Conservation (phyloP, 805 yeast species). For the Teunomyces gatunensis region DNA sequence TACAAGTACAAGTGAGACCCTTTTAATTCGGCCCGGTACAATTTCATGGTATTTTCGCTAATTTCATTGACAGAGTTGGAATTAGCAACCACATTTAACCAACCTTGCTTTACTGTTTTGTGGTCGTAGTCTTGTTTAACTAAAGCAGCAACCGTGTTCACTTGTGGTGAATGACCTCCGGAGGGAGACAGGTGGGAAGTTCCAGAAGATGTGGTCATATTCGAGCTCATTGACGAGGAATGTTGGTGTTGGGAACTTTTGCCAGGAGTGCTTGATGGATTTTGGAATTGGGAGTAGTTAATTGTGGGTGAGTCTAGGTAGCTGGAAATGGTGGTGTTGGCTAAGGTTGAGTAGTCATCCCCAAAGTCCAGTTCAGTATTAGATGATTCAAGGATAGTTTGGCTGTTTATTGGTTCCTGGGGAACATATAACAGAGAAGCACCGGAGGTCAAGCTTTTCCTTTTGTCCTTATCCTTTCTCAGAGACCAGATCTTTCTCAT, state of each 20-base stretch:
- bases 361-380: constrained; percentile 3
- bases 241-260: constrained; percentile 4
- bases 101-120: constrained; percentile 27
- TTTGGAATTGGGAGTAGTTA: background rate
- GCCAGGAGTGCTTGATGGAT: background rate
- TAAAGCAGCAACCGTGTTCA: constrained; percentile 16
- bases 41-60: constrained; percentile 37
- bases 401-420: constrained; percentile 8
- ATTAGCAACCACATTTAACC: constrained; percentile 39
- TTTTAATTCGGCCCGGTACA: constrained; percentile 63
- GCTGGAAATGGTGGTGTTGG: constrained; percentile 3
- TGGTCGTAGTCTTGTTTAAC: constrained; percentile 32
- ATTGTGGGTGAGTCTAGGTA: constrained; percentile 4
- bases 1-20: constrained; percentile 66
- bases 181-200: background rate
- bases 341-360: constrained; percentile 12
- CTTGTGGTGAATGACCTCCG: constrained; percentile 2
- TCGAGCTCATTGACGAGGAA: constrained; percentile 6
- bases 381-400: constrained; percentile 4
- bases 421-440: background rate
- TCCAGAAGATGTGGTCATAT: constrained; percentile 1
- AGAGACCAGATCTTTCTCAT: constrained; percentile 30
- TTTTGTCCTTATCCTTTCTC: constrained; percentile 26
- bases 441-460: constrained; percentile 15
- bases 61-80: constrained; percentile 30